phyloP scores from a whole-genome alignment of 805 yeast genomes.

The Metschnikowia corniflorae region DNA sequence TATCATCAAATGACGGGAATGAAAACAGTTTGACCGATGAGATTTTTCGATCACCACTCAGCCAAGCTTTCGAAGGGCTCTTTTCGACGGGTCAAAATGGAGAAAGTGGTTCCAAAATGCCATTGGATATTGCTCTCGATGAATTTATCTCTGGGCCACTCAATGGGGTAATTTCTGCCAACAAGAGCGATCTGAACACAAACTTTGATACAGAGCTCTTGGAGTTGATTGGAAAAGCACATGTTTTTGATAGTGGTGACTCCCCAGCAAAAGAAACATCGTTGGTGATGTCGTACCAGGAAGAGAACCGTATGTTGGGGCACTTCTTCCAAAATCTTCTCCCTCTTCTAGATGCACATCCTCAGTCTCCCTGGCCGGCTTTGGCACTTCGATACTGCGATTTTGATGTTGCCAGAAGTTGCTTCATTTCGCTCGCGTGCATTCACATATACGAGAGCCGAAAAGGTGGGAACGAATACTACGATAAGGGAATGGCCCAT shows the following conservation, averaged over 20 bases:
- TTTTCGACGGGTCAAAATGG: too few relatives aligned
- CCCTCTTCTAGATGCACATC: constrained; percentile 56
- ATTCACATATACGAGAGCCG: constrained; percentile 53
- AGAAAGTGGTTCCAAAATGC: too few relatives aligned
- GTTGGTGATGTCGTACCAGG: constrained; percentile 33
- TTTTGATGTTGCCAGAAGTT: constrained; percentile 53
- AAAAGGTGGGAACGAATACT: constrained; percentile 49
- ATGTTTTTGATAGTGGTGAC: constrained; percentile 12
- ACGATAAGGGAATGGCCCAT: constrained; percentile 50
- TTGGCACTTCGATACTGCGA: constrained; percentile 55
- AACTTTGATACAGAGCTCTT: constrained; percentile 16
- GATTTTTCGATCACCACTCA: too few relatives aligned
- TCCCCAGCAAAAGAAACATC: constrained; percentile 7
- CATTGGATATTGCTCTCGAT: too few relatives aligned
- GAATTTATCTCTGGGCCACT: too few relatives aligned
- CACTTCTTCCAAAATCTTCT: constrained; percentile 54
- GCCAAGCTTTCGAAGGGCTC: constrained; percentile 11
- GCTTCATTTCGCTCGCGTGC: constrained; percentile 54
- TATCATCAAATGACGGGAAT: too few relatives aligned
- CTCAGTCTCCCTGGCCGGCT: constrained; percentile 60
- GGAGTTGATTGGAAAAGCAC: constrained; percentile 7
- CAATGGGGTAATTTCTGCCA: too few relatives aligned
- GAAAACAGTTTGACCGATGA: too few relatives aligned
- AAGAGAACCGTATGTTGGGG: constrained; percentile 52
- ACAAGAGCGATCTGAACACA: too few relatives aligned